Conservation (phyloP, 2,329 filamentous ascomycete genomes). For the Cytospora piceicola region DNA sequence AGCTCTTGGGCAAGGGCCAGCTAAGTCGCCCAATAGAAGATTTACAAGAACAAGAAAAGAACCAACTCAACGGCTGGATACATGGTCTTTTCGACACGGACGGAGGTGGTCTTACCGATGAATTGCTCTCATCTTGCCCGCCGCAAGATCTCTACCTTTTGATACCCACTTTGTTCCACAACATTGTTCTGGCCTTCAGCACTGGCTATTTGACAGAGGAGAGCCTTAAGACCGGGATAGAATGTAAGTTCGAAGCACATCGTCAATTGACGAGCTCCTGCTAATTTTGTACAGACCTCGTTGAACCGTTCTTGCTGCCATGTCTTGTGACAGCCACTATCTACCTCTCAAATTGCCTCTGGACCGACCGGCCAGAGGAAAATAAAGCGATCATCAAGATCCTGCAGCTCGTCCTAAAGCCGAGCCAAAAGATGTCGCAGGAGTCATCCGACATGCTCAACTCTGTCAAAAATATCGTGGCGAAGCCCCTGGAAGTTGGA, state of each 20-base stretch:
- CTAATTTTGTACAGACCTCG: slow-evolving; percentile 59
- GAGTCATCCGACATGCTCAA: slow-evolving; percentile 73
- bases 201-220: slow-evolving; percentile 69
- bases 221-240: slow-evolving; percentile 72
- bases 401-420: slow-evolving; percentile 72
- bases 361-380: slow-evolving; percentile 65
- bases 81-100: slow-evolving; percentile 77
- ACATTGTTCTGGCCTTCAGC: slow-evolving; percentile 73
- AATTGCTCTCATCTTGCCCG: slow-evolving; percentile 79
- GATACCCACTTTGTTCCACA: slow-evolving; percentile 75
- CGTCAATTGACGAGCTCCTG: slow-evolving; percentile 15
- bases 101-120: slow-evolving; percentile 73
- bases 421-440: slow-evolving; percentile 65
- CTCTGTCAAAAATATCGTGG: slow-evolving; percentile 72
- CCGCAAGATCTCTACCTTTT: slow-evolving; percentile 83
- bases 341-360: slow-evolving; percentile 73
- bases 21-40: slow-evolving; percentile 61
- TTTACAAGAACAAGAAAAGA: slow-evolving; percentile 65
- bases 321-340: slow-evolving; percentile 74
- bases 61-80: slow-evolving; percentile 74
- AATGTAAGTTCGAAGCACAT: slow-evolving; percentile 59
- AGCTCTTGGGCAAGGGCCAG: slow-evolving; percentile 64
- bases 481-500: slow-evolving; percentile 68
- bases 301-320: slow-evolving; percentile 80
- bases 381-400: slow-evolving; percentile 72